Percentiles rank a stretch among this genome's conserved stretches.
Evolutionary conservation across 2,329 filamentous ascomycete species (phyloP).

Genomic region (Cladosporium cucumerinum): DNA sequence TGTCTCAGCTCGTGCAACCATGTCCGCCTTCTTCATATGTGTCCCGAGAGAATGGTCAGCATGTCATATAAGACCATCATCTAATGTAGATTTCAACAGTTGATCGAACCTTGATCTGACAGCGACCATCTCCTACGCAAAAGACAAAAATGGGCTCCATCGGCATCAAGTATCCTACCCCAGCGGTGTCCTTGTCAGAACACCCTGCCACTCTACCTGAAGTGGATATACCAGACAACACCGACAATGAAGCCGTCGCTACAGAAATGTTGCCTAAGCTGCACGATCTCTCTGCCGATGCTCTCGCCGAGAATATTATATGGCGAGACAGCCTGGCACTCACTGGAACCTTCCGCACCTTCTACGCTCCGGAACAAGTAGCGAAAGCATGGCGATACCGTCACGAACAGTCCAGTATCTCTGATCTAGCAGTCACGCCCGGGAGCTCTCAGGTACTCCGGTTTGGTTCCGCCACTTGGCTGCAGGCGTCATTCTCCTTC

Average conservation of each 20-base stretch:
- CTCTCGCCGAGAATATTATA: constrained; percentile 21
- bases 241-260: constrained; percentile 11
- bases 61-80: neutral
- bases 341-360: constrained; percentile 55
- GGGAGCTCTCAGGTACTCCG: constrained; percentile 22
- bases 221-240: constrained; percentile 14
- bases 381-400: constrained; percentile 36
- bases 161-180: neutral
- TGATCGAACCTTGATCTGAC: too few relatives aligned
- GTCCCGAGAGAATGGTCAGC: neutral
- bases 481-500: constrained; percentile 32
- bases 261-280: neutral
- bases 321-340: constrained; percentile 58
- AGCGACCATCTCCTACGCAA: neutral
- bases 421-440: constrained; percentile 24
- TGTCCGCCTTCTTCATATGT: neutral
- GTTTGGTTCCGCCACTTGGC: constrained; percentile 20
- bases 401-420: constrained; percentile 22
- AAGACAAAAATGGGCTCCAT: constrained; percentile 4
- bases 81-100: neutral
- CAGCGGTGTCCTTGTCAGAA: constrained; percentile 12
- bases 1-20: neutral
- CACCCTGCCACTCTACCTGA: constrained; percentile 19
- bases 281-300: neutral
- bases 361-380: constrained; percentile 46